Conservation (phyloP, 176 grass and related monocot species). For the Avena sativa region DNA sequence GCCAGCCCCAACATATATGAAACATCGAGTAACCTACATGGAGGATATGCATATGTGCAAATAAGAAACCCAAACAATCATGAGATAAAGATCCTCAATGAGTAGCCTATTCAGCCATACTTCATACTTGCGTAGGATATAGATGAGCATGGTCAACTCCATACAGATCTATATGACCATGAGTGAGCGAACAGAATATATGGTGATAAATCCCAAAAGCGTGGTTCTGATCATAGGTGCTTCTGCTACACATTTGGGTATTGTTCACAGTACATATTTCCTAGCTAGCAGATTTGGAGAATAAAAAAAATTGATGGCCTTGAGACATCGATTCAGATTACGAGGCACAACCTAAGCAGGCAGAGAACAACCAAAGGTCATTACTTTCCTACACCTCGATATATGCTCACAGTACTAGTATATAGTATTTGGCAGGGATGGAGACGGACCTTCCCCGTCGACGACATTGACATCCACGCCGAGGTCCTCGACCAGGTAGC, state of each 20-base stretch:
- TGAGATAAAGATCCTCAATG: too few species aligned
- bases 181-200: background rate
- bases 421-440: background rate
- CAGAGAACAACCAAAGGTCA: background rate
- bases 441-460: background rate
- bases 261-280: background rate
- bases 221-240: background rate
- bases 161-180: background rate
- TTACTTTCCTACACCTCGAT: background rate
- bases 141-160: background rate
- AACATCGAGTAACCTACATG: background rate
- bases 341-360: too few species aligned
- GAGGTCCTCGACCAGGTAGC: slow-evolving; percentile 34
- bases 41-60: background rate
- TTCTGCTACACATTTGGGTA: background rate
- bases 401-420: too few species aligned
- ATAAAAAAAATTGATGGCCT: background rate
- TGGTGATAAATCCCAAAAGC: background rate
- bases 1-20: background rate
- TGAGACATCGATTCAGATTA: background rate
- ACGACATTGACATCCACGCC: slow-evolving; percentile 21
- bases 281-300: background rate
- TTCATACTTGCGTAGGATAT: background rate
- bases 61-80: background rate
- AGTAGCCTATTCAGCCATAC: background rate